Conservation (phyloP, 352 stramenopile genomes). For the Phytophthora chlamydospora region DNA sequence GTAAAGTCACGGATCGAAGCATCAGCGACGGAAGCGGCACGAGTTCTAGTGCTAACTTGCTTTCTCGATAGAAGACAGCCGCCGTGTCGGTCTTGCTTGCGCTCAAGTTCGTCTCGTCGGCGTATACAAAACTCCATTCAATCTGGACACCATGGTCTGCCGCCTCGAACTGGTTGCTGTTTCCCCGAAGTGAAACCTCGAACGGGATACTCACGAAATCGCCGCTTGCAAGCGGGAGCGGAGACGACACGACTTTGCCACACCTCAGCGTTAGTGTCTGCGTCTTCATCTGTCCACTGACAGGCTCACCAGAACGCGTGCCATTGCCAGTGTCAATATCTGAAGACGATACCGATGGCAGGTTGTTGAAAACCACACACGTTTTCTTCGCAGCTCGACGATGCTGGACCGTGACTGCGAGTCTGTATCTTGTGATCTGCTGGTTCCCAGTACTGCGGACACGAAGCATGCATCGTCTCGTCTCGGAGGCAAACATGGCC, state of each 20-base stretch:
- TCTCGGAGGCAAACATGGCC: constrained; percentile 75
- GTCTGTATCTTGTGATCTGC: constrained; percentile 46
- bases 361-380: constrained; percentile 56
- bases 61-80: constrained; percentile 59
- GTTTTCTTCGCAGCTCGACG: constrained; percentile 36
- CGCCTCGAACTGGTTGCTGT: constrained; percentile 15
- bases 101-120: constrained; percentile 21
- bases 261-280: constrained; percentile 27
- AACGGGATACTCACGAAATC: constrained; percentile 49
- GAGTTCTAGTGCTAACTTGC: constrained; percentile 50
- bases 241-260: constrained; percentile 23
- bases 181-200: constrained; percentile 37
- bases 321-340: neutral
- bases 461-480: constrained; percentile 58
- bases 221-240: constrained; percentile 38
- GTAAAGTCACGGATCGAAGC: constrained; percentile 44
- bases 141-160: constrained; percentile 51
- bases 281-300: constrained; percentile 18
- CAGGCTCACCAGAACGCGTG: neutral
- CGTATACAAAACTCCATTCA: constrained; percentile 73
- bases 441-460: constrained; percentile 56
- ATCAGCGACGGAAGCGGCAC: constrained; percentile 59
- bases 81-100: neutral
- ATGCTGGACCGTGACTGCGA: constrained; percentile 43
- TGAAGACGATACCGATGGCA: constrained; percentile 18